These are phyloP conservation scores for Penicillium sp. DNA, from an alignment of 2,329 filamentous ascomycete species.

Conservation along the genomic window DNA sequence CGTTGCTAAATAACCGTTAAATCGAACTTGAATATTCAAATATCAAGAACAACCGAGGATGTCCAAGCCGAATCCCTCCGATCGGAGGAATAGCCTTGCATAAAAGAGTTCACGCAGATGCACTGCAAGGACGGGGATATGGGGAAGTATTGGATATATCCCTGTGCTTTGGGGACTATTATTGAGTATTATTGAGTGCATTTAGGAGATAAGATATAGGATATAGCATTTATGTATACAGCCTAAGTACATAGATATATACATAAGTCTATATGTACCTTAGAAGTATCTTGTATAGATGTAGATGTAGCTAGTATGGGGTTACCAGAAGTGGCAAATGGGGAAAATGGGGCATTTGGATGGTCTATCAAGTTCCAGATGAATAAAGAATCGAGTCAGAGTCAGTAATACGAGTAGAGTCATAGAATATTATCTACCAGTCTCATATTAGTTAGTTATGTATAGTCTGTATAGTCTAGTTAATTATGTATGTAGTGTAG, in stretches of 20 bases:
- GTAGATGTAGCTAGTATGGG: not conserved
- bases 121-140: conserved; percentile 19
- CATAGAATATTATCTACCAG: not conserved
- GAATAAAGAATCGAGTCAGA: not conserved
- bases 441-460: no score
- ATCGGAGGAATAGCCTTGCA: conserved; percentile 14
- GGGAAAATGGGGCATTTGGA: conserved; percentile 3
- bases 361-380: conserved; percentile 9
- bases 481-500: no score
- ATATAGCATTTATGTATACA: no score
- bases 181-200: not conserved
- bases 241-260: not conserved
- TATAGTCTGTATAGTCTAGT: no score
- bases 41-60: conserved; percentile 10
- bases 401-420: not conserved
- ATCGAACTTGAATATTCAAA: not conserved
- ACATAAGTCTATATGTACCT: not conserved
- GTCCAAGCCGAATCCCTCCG: conserved; percentile 16
- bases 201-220: not conserved
- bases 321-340: conserved; percentile 7
- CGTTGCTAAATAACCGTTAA: not conserved
- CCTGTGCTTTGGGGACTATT: not conserved
- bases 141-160: conserved; percentile 3
- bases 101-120: conserved; percentile 12
- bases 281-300: not conserved